Base-by-base conservation (phyloP, 2,329 filamentous ascomycete genomes). In the Trichoderma sp. region DNA sequence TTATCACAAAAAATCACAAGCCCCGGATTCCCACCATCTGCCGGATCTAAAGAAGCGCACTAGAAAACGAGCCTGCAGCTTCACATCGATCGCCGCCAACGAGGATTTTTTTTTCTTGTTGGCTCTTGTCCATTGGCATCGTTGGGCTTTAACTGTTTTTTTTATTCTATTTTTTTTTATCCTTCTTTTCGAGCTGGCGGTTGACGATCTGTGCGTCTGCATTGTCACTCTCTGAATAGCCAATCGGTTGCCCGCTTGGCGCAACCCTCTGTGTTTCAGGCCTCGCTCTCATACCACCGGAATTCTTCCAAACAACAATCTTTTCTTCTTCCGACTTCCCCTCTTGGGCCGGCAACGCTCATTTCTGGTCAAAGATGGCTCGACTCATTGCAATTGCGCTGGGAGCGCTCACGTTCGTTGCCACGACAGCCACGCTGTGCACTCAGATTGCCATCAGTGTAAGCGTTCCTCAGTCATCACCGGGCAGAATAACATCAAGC, bases 401-500 rank as follows among this genome's bases (percentile, higher is more conserved):
- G 16, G 73, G 72, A 59, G 66, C 68, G 24, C 46, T 72, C 37
- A 70, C 73, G 61, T 66, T 72, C n/a, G 24, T 73, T 14, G 68
- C 72, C 28, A 74, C 74, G 21, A 58, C 58, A 14, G 61, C 68
- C 2, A 67, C 68, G 52, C 60, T 75, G 28, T 68, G 69, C 46
- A 72, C 74, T 14, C 71, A 75, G 63, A 66, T 72, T 63, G 66
- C 69, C 34, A 43, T 69, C 34, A 70, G 68, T 56, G 55, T 71
- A 30, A 39, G 69, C 37, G 56, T 69, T 7, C 51, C 69, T 5
- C 4, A 63, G 49, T 26, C 68, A 39, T 43, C 69, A 56, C 56
- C 64, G 39, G 64, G 63, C 46, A 34, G 63, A 56, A 66, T 71
- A 32, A 69, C 75, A 26, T 74, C 75, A 8, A 73, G 74, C 30